Conservation (phyloP, 306 rosid species). For the Heteromeles arbutifolia region DNA sequence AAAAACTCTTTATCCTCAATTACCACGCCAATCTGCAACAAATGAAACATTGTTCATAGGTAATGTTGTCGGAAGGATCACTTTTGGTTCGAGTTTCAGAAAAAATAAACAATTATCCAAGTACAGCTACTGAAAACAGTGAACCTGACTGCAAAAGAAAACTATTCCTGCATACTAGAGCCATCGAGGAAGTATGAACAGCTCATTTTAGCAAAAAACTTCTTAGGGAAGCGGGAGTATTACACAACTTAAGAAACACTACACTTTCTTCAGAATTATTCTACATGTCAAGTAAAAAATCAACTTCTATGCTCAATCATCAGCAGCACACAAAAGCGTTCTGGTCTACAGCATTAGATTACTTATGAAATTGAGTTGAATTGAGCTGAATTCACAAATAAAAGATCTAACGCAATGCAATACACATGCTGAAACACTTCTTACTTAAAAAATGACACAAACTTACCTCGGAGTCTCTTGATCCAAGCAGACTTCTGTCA, state of each 20-base stretch:
- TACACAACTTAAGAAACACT: not conserved
- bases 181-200: not conserved
- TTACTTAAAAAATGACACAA: not conserved
- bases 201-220: not conserved
- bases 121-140: not conserved
- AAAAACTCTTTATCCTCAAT: conserved; percentile 44
- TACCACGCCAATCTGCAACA: conserved; percentile 36
- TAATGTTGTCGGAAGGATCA: not conserved
- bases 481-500: conserved; percentile 49
- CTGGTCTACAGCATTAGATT: not conserved
- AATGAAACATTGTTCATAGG: not conserved
- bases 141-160: not conserved
- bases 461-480: conserved; percentile 46
- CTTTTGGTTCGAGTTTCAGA: not conserved
- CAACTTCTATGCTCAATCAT: not conserved
- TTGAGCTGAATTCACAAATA: not conserved
- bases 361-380: not conserved
- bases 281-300: not conserved
- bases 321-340: not conserved
- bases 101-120: not conserved
- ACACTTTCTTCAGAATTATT: not conserved
- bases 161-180: not conserved
- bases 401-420: not conserved
- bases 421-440: not conserved
- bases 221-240: not conserved